Conservation (phyloP, 345 rosid species). For the Geranium rotundifolium region DNA sequence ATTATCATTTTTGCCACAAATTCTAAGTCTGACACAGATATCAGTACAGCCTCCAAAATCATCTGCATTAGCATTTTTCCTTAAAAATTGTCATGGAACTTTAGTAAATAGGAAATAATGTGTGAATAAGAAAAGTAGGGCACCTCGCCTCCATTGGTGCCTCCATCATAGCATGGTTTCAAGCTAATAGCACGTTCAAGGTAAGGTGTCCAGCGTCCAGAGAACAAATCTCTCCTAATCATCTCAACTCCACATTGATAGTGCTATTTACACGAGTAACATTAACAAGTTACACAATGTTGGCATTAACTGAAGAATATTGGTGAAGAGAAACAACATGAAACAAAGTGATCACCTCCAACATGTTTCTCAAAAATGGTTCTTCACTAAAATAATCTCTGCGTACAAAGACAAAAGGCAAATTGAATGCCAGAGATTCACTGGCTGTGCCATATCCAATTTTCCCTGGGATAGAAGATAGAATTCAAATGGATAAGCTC, state of each 20-base stretch:
- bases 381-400: constrained; percentile 98
- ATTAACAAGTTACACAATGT: constrained; percentile 1
- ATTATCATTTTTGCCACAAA: no score
- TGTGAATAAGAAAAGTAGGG: neutral
- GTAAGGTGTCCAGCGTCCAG: constrained; percentile 95
- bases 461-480: constrained; percentile 54
- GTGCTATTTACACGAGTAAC: constrained; percentile 36
- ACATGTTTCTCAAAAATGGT: constrained; percentile 93
- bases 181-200: constrained; percentile 95
- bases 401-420: constrained; percentile 95
- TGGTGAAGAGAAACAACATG: neutral
- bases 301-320: neutral
- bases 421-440: constrained; percentile 83
- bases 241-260: constrained; percentile 96
- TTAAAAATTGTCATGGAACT: no score
- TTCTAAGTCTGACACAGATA: no score
- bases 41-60: no score
- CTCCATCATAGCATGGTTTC: constrained; percentile 91
- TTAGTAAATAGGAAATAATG: no score
- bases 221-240: constrained; percentile 94
- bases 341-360: constrained; percentile 48
- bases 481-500: constrained; percentile 5
- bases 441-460: constrained; percentile 99
- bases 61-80: no score
- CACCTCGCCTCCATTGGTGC: constrained; percentile 97